Evolutionary conservation across 352 stramenopile genomes (phyloP).

Genomic region (Pythium utonaiense): DNA sequence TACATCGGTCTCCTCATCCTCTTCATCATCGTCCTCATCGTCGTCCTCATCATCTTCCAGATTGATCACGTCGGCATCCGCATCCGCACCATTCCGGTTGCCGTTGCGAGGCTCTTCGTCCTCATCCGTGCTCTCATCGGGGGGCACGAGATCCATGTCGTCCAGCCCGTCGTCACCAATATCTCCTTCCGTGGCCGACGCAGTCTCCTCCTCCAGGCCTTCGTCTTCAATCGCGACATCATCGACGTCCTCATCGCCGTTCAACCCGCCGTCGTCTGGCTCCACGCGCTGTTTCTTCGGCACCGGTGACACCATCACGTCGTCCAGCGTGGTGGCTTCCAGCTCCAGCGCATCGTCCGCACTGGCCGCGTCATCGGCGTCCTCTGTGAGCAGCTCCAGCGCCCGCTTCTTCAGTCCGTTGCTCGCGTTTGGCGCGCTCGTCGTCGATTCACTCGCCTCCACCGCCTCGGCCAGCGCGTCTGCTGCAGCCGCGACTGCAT

Average conservation of each 20-base stretch:
- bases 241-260: constrained; percentile 20
- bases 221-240: constrained; percentile 5
- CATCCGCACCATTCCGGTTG: constrained; percentile 9
- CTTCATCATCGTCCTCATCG: constrained; percentile 29
- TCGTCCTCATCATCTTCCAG: constrained; percentile 25
- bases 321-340: constrained; percentile 54
- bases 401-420: constrained; percentile 19
- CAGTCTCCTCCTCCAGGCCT: constrained; percentile 7
- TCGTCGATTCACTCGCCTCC: not conserved
- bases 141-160: constrained; percentile 21
- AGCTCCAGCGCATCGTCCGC: constrained; percentile 24
- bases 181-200: constrained; percentile 12
- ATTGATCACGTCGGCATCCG: constrained; percentile 7
- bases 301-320: constrained; percentile 51
- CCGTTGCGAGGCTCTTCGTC: constrained; percentile 13
- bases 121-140: constrained; percentile 25
- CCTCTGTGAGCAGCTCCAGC: constrained; percentile 19
- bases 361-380: constrained; percentile 1
- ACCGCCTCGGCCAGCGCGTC: constrained; percentile 18
- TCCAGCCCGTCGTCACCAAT: constrained; percentile 15
- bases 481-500: constrained; percentile 16
- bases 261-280: constrained; percentile 44
- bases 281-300: constrained; percentile 53
- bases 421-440: not conserved
- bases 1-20: constrained; percentile 23